Conservation (phyloP, 2,329 filamentous ascomycete genomes). For the Nemania sp. region DNA sequence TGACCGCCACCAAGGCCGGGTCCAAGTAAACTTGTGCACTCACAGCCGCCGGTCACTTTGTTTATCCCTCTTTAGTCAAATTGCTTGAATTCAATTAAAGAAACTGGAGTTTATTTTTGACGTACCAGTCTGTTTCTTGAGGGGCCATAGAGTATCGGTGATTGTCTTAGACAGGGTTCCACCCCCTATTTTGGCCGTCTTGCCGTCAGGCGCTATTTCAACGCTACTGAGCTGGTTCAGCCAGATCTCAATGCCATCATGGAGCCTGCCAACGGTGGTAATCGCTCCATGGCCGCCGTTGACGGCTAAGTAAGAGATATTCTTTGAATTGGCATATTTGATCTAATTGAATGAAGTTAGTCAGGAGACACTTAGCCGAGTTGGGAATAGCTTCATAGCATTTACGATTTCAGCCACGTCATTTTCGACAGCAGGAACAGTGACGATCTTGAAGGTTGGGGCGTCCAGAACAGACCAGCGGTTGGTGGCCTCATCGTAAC, state of each 20-base stretch:
- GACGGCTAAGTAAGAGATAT: constrained; percentile 45
- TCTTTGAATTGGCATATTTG: constrained; percentile 44
- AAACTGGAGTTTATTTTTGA: not conserved
- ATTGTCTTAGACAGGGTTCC: constrained; percentile 44
- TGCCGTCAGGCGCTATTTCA: constrained; percentile 40
- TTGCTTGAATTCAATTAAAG: not conserved
- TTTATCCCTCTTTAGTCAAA: not conserved
- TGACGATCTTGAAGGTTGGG: constrained; percentile 50
- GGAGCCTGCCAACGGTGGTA: constrained; percentile 43
- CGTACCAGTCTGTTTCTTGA: constrained; percentile 46
- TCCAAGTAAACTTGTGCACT: constrained; percentile 50
- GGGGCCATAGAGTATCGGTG: constrained; percentile 43
- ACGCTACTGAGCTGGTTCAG: constrained; percentile 43
- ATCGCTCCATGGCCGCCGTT: constrained; percentile 46
- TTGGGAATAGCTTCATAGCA: not conserved
- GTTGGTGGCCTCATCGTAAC: constrained; percentile 43
- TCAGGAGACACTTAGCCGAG: not conserved
- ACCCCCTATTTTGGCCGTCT: constrained; percentile 45
- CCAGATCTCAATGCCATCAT: constrained; percentile 47
- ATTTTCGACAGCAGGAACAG: constrained; percentile 50
- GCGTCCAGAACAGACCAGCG: constrained; percentile 51
- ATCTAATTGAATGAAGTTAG: constrained; percentile 30
- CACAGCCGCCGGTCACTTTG: constrained; percentile 49
- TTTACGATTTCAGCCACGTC: constrained; percentile 51
- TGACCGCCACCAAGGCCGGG: constrained; percentile 61